Evolutionary conservation across 306 rosid genomes (phyloP).

Genomic region (Spatholobus suberectus): DNA sequence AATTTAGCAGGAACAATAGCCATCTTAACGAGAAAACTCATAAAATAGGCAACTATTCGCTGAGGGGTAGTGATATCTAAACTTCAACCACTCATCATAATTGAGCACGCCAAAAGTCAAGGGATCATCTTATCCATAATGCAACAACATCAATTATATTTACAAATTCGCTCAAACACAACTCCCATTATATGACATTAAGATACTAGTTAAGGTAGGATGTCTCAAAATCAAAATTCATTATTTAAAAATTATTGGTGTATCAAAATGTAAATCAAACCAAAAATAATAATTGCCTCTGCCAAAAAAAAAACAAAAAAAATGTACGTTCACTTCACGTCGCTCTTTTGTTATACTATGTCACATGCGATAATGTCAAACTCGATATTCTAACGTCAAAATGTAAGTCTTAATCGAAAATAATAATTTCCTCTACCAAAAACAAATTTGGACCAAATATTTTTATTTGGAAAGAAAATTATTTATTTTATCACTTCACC

Average conservation of each 20-base stretch:
- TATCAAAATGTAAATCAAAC: background rate
- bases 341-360: background rate
- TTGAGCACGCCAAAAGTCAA: slow-evolving; percentile 23
- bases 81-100: slow-evolving; percentile 9
- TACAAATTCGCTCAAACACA: background rate
- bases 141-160: background rate
- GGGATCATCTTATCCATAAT: slow-evolving; percentile 6
- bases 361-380: background rate
- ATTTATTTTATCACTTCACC: background rate
- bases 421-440: background rate
- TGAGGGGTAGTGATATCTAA: background rate
- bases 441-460: background rate
- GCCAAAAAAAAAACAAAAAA: background rate
- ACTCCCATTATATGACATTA: background rate
- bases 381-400: background rate
- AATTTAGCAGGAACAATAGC: too few species aligned
- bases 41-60: background rate
- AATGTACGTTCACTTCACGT: background rate
- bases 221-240: background rate
- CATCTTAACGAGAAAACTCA: background rate
- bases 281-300: background rate
- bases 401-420: background rate
- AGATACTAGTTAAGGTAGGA: background rate
- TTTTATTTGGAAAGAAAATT: background rate
- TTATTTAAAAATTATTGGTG: background rate